Conservation (phyloP, 495 filamentous ascomycete genomes). For the Sphaerosporella brunnea region DNA sequence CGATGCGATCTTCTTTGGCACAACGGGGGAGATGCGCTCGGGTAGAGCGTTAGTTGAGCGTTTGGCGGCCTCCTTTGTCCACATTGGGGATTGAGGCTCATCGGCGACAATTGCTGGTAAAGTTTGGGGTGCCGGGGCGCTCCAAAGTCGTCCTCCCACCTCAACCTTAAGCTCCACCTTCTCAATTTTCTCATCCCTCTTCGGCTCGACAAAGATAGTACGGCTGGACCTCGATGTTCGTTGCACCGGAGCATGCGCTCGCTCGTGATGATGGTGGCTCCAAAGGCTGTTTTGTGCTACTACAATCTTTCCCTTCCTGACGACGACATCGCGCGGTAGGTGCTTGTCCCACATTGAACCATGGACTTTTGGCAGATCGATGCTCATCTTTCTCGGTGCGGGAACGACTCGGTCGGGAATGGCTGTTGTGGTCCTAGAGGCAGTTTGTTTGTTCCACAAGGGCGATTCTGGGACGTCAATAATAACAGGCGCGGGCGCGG, state of each 20-base stretch:
- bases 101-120: not conserved
- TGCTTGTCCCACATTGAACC: not conserved
- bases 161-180: too few relatives aligned
- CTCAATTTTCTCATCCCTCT: too few relatives aligned
- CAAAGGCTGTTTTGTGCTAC: not conserved
- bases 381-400: not conserved
- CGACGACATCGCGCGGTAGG: not conserved
- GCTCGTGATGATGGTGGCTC: not conserved
- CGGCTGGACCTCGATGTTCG: not conserved
- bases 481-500: not conserved
- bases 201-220: too few relatives aligned
- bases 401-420: conserved; percentile 7
- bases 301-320: not conserved
- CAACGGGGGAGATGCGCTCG: not conserved
- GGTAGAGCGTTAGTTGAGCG: not conserved
- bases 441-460: conserved; percentile 1
- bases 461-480: not conserved
- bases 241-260: not conserved
- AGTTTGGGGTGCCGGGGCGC: not conserved
- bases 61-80: not conserved
- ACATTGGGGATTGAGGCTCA: not conserved
- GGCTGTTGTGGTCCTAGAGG: conserved; percentile 6
- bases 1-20: not conserved
- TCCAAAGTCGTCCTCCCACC: not conserved
- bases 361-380: not conserved